Conservation (phyloP, 2,329 filamentous ascomycete genomes). For the Alternaria burnsii region DNA sequence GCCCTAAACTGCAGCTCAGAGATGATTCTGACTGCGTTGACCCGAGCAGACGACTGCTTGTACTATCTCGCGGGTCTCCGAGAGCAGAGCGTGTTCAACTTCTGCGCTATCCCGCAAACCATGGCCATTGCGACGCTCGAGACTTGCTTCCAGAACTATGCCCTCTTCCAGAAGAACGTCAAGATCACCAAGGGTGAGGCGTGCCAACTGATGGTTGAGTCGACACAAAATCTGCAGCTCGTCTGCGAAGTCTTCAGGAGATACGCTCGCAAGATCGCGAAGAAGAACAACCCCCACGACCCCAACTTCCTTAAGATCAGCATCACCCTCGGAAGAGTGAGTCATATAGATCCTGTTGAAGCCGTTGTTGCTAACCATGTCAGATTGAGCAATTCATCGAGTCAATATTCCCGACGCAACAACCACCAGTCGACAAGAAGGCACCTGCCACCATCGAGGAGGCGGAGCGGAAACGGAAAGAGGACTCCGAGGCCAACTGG, state of each 20-base stretch:
- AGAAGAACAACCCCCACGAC: conserved; percentile 93
- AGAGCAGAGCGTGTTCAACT: conserved; percentile 99
- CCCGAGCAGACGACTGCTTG: conserved; percentile 90
- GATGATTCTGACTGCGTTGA: conserved; percentile 90
- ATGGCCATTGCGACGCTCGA: conserved; percentile 98
- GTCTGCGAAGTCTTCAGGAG: conserved; percentile 83
- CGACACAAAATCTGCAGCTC: conserved; percentile 85
- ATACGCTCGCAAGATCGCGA: conserved; percentile 82
- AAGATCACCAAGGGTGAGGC: conserved; percentile 97
- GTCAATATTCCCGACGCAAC: conserved; percentile 86
- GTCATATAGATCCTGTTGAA: conserved; percentile 22
- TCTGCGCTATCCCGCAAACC: conserved; percentile 92
- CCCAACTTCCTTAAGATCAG: conserved; percentile 94
- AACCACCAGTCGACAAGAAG: conserved; percentile 62
- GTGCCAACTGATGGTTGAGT: conserved; percentile 89
- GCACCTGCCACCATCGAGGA: conserved; percentile 60
- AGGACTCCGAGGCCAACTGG: conserved; percentile 60
- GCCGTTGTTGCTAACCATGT: conserved; percentile 10
- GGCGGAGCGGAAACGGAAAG: conserved; percentile 63
- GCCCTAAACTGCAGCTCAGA: conserved; percentile 89
- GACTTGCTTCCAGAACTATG: conserved; percentile 88
- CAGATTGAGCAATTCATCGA: conserved; percentile 97
- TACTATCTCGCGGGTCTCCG: conserved; percentile 95
- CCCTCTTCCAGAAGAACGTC: conserved; percentile 84
- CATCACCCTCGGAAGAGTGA: conserved; percentile 84